Evolutionary conservation across 1,284 basidiomycete species (phyloP).

Genomic region (Spongispora temasekensis): DNA sequence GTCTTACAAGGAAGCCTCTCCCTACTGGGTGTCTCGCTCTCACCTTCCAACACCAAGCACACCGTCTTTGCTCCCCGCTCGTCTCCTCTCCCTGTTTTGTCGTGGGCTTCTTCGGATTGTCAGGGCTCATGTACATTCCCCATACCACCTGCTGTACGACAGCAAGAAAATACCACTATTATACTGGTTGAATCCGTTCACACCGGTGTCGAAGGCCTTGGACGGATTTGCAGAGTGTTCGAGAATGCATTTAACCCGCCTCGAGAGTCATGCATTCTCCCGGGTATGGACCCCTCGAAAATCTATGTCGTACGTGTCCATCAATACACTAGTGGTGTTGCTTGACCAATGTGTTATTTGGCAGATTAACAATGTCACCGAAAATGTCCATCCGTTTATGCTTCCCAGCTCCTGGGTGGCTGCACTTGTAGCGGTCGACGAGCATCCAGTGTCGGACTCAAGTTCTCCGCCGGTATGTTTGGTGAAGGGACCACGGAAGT

Average conservation of each 20-base stretch:
- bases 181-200: constrained; percentile 55
- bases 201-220: constrained; percentile 65
- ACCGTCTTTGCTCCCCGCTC: constrained; percentile 66
- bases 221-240: constrained; percentile 60
- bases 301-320: constrained; percentile 54
- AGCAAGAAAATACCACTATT: constrained; percentile 37
- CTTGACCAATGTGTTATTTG: not conserved
- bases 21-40: constrained; percentile 50
- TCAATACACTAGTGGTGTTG: not conserved
- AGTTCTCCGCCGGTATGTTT: constrained; percentile 45
- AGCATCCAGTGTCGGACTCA: constrained; percentile 8
- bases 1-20: constrained; percentile 58
- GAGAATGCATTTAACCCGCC: constrained; percentile 56
- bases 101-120: constrained; percentile 25
- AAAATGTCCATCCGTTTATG: constrained; percentile 49
- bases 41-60: constrained; percentile 43
- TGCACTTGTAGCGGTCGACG: constrained; percentile 40
- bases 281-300: constrained; percentile 48
- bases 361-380: constrained; percentile 44
- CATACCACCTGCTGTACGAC: constrained; percentile 11
- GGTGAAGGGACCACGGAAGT: constrained; percentile 83
- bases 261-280: constrained; percentile 31
- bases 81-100: constrained; percentile 62
- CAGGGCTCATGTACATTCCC: constrained; percentile 24
- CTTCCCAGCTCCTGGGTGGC: constrained; percentile 60